phyloP scores from a whole-genome alignment of 2,329 filamentous ascomycete genomes.

The Apiospora koreana region DNA sequence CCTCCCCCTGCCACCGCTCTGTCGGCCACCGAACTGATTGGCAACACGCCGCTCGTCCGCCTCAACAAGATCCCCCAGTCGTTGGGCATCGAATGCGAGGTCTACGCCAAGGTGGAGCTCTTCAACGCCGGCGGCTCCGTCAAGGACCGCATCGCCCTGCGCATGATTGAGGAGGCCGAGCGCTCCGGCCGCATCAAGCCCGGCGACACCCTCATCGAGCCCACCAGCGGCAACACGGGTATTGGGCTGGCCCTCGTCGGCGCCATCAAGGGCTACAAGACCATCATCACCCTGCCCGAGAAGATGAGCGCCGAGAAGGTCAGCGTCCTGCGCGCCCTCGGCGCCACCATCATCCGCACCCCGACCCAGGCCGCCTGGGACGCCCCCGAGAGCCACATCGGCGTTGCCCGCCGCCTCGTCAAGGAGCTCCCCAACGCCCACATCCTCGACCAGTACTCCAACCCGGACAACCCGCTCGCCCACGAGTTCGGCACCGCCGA shows the following conservation, averaged over 20 bases:
- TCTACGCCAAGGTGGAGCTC: slow-evolving; percentile 89
- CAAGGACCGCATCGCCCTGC: slow-evolving; percentile 92
- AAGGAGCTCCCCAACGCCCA: slow-evolving; percentile 97
- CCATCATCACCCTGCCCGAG: slow-evolving; percentile 97
- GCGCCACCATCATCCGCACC: slow-evolving; percentile 96
- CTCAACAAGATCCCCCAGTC: slow-evolving; percentile 92
- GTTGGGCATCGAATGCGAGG: slow-evolving; percentile 82
- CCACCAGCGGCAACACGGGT: slow-evolving; percentile 96
- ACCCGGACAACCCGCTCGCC: slow-evolving; percentile 86
- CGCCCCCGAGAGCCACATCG: slow-evolving; percentile 93
- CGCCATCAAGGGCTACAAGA: slow-evolving; percentile 96
- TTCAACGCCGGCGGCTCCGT: slow-evolving; percentile 94
- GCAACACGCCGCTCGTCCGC: slow-evolving; percentile 92
- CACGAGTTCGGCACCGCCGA: slow-evolving; percentile 94
- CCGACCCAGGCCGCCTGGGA: slow-evolving; percentile 96
- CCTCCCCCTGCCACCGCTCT: slow-evolving; percentile 40
- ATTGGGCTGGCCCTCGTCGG: slow-evolving; percentile 93
- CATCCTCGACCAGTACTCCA: slow-evolving; percentile 95
- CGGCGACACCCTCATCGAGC: slow-evolving; percentile 95
- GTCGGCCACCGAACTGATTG: slow-evolving; percentile 84
- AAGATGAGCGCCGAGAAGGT: slow-evolving; percentile 99
- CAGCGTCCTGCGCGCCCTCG: slow-evolving; percentile 87
- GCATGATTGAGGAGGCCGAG: slow-evolving; percentile 98
- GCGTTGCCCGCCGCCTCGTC: slow-evolving; percentile 83
- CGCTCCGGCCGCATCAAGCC: slow-evolving; percentile 90